These are phyloP conservation scores for Paramecium bursaria DNA, from an alignment of 73 alveolate genomes.

Conservation along the genomic window DNA sequence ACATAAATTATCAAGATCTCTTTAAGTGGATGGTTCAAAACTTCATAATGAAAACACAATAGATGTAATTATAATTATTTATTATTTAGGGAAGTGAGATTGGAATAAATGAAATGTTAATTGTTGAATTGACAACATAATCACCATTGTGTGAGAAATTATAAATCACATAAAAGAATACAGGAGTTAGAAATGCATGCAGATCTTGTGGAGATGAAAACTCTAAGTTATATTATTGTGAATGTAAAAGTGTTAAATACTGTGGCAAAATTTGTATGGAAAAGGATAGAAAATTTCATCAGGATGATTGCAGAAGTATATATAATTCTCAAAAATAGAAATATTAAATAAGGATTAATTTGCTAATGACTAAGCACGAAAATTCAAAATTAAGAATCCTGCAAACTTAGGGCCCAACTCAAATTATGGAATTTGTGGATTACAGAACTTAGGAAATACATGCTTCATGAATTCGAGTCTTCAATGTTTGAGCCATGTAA, in stretches of 20 bases:
- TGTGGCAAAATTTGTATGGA: constrained; percentile 65
- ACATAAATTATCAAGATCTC: constrained; percentile 31
- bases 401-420: constrained; percentile 23
- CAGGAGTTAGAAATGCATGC: background rate
- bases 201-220: constrained; percentile 51
- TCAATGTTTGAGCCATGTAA: constrained; percentile 89
- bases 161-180: background rate
- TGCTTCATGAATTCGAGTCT: constrained; percentile 98
- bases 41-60: constrained; percentile 15
- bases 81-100: constrained; percentile 69
- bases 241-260: constrained; percentile 68
- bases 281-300: constrained; percentile 50
- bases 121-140: constrained; percentile 65
- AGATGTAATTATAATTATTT: constrained; percentile 16
- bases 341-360: constrained; percentile 1
- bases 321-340: background rate
- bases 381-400: constrained; percentile 71
- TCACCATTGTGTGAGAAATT: constrained; percentile 1
- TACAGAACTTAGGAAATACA: constrained; percentile 96
- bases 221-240: constrained; percentile 58
- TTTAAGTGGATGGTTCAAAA: constrained; percentile 47
- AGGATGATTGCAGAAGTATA: constrained; percentile 57
- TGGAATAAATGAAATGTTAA: constrained; percentile 74
- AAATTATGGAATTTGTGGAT: constrained; percentile 85
- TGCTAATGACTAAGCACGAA: constrained; percentile 12